Evolutionary conservation across 495 filamentous ascomycete genomes (phyloP), one percentile per base, ranked within the genome.

Genomic region (Sporormia fimetaria): DNA sequence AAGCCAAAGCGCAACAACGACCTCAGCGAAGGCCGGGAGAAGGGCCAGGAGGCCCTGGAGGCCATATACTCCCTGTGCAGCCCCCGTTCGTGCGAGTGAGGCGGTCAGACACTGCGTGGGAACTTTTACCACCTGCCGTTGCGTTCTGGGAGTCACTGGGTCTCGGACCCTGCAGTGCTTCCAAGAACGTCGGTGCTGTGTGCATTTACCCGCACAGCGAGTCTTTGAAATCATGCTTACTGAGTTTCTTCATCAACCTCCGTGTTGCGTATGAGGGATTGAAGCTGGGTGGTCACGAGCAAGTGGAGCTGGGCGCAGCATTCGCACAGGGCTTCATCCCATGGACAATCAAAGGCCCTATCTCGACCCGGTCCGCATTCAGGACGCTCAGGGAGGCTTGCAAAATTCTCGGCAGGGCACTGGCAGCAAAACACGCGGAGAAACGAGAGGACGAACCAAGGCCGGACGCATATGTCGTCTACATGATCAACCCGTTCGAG

Each of bases 81-180:
- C 66, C 74, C 3, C 84, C 84, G 2, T 80, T 87, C 55, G 55
- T 94, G 18, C 81, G 85, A 30, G 61, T 95, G 12, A 79, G 81
- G 27, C 75, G 87, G 1, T 76, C 78, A 9, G 81, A 86, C 30
- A 74, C 71, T 4, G 74, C 67, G 36, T 67, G 90, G 24, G 82
- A 92, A 24, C 66, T 93, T 22, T 65, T 94, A 26, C 83, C 88
- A 6, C 68, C 87, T 4, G 80, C 83, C 1, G 57, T 94, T 6
- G 56, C 70, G 0, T 99, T 96, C 52, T 96, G 92, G 92, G 87
- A 96, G 49, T 81, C 79, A 16, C 69, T 96, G 44, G 81, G 83
- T 4, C 70, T 99, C 17, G 77, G 74, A 14, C 90, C 92, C 14
- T 71, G 75, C 22, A 73, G 76, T 57, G 86, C 84, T 1, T 47